Conservation (phyloP, 2,329 filamentous ascomycete species). For the Talaromyces sp. region DNA sequence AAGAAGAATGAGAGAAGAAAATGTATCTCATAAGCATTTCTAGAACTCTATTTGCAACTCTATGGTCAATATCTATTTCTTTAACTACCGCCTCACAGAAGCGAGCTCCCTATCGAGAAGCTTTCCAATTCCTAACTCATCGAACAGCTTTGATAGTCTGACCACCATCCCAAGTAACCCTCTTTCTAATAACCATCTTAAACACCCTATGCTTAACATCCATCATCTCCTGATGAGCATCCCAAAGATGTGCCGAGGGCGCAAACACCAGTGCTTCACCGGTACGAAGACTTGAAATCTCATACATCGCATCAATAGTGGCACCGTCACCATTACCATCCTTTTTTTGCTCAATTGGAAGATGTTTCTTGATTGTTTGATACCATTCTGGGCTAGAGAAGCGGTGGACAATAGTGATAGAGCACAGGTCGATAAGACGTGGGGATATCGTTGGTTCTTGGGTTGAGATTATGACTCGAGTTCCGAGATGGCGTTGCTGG, state of each 20-base stretch:
- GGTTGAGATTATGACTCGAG: slow-evolving; percentile 67
- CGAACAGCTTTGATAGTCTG: slow-evolving; percentile 23
- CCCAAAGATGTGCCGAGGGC: slow-evolving; percentile 23
- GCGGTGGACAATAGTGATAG: slow-evolving; percentile 67
- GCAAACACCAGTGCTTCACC: slow-evolving; percentile 29
- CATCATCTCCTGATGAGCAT: slow-evolving; percentile 16
- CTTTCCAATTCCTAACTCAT: slow-evolving; percentile 1
- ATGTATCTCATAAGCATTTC: background rate
- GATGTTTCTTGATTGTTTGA: slow-evolving; percentile 42
- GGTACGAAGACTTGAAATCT: slow-evolving; percentile 25
- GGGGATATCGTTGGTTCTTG: slow-evolving; percentile 72
- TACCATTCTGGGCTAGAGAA: slow-evolving; percentile 67
- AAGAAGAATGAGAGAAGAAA: background rate
- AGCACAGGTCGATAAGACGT: slow-evolving; percentile 66
- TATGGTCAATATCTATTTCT: background rate
- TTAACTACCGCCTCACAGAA: background rate
- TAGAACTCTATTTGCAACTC: background rate
- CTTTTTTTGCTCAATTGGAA: slow-evolving; percentile 37
- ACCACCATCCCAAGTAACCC: slow-evolving; percentile 28
- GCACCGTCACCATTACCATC: background rate
- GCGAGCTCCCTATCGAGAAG: background rate
- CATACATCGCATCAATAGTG: slow-evolving; percentile 20
- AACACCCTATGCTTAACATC: slow-evolving; percentile 23
- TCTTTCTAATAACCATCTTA: slow-evolving; percentile 24
- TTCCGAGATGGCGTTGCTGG: slow-evolving; percentile 65